Base-by-base conservation (phyloP, 345 rosid genomes). In the Theobroma cacao region DNA sequence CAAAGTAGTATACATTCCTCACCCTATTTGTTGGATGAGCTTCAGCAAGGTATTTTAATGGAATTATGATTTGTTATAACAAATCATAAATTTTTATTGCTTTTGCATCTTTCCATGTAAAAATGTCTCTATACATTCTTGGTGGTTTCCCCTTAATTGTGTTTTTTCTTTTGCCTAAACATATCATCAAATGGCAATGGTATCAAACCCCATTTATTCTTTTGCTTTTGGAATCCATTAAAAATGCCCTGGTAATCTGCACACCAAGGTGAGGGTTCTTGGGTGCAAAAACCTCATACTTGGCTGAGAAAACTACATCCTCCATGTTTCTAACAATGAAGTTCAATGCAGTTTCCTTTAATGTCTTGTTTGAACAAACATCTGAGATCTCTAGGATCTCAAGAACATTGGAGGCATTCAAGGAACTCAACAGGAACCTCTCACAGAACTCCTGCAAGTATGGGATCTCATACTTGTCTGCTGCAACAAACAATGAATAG, bases 391-490 rank as follows among this genome's bases (percentile, higher is more conserved):
- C 94, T 33, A 95, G 78, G 20, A 90, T 87, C 24, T 93, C 94
- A 18, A 95, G 98, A 70, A 80, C 93, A n/a, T 80, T 92, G 11
- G 90, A 79, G 0, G 87, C 78, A 74, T 84, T 83, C 80, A 95
- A 69, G 31, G 87, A 80, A 33, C 67, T 70, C 33, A 90, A 79
- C 97, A 90, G 82, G 82, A 85, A 86, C 8, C 86, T 74, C 64
- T 91, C 90, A 40, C 98, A 91, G 30, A 82, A 85, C 74, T 86
- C 89, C 26, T 88, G 86, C 88, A 92, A 53, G 89, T 90, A 90
- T 4, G 86, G 75, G 60, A 95, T 90, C 78, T 88, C 94, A 71
- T 93, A 95, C 86, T 93, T 95, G 26, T 93, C 93, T 11, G 93
- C 92, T 2, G 96, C 96, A 0, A 92, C 74, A 36, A 90, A 85